Percentiles rank a stretch among this genome's conserved stretches.
Conservation (phyloP, 805 yeast genomes). For the Debaryomyces tyrocola region DNA sequence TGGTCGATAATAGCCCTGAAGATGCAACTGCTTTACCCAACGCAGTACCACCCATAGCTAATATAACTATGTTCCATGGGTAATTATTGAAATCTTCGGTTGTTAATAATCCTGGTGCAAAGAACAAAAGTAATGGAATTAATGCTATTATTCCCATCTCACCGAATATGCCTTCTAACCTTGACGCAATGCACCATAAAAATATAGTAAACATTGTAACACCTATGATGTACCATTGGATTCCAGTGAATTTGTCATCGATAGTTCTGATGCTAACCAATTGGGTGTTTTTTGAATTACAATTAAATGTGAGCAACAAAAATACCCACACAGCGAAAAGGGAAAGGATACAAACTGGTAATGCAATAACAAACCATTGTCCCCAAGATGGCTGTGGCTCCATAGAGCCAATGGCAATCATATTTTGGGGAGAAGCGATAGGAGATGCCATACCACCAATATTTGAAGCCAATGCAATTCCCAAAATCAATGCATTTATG, state of each 20-base stretch:
- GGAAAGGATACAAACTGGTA: conserved; percentile 46
- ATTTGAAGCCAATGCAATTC: conserved; percentile 53
- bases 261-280: conserved; percentile 59
- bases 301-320: conserved; percentile 56
- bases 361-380: conserved; percentile 53
- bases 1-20: conserved; percentile 78
- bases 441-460: conserved; percentile 58
- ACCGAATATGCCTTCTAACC: conserved; percentile 72
- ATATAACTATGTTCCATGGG: conserved; percentile 92
- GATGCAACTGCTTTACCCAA: conserved; percentile 93
- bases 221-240: conserved; percentile 71
- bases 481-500: conserved; percentile 42
- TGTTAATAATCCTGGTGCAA: conserved; percentile 84
- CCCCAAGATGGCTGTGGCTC: conserved; percentile 57
- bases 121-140: conserved; percentile 85
- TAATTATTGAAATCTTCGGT: conserved; percentile 94
- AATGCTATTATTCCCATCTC: conserved; percentile 97
- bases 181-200: conserved; percentile 87
- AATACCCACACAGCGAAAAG: conserved; percentile 46
- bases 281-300: conserved; percentile 45
- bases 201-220: conserved; percentile 73
- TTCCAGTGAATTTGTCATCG: conserved; percentile 64
- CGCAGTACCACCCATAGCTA: conserved; percentile 98
- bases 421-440: conserved; percentile 55
- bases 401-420: conserved; percentile 54